Percentiles rank a stretch among this genome's conserved stretches.
Evolutionary conservation across 2,329 filamentous ascomycete genomes (phyloP).

Genomic region (Podosphaera fusca): DNA sequence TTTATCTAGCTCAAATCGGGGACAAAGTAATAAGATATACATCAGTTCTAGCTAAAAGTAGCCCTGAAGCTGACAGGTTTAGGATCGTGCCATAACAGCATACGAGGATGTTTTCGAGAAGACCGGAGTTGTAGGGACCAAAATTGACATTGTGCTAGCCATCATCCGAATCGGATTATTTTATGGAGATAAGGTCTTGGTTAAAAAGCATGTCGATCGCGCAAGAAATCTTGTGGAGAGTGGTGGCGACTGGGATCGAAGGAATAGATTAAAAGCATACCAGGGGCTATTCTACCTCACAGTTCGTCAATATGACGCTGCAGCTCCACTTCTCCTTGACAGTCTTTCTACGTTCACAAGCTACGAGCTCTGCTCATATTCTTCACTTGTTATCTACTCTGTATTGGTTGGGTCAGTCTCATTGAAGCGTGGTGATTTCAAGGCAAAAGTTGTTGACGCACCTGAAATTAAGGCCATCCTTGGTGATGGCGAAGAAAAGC

Average conservation of each 20-base stretch:
- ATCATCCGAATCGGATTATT: constrained; percentile 92
- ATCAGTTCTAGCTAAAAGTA: background rate
- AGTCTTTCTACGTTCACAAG: constrained; percentile 95
- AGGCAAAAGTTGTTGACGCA: constrained; percentile 94
- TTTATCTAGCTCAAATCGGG: constrained; percentile 86
- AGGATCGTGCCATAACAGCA: constrained; percentile 85
- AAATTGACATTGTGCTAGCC: constrained; percentile 90
- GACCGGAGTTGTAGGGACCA: constrained; percentile 86
- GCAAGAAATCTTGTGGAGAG: constrained; percentile 78
- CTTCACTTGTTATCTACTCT: constrained; percentile 79
- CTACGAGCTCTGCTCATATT: constrained; percentile 96
- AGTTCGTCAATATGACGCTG: constrained; percentile 69
- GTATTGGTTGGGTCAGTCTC: constrained; percentile 86
- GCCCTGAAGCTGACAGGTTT: constrained; percentile 1
- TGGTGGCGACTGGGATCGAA: constrained; percentile 93
- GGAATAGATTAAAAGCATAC: constrained; percentile 97
- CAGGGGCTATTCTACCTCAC: constrained; percentile 85
- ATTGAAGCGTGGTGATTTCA: constrained; percentile 93
- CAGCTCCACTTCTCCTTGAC: constrained; percentile 83
- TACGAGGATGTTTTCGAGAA: constrained; percentile 92
- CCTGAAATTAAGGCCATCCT: constrained; percentile 96
- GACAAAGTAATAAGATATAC: constrained; percentile 50
- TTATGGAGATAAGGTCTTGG: constrained; percentile 77
- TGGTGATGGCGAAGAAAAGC: constrained; percentile 69
- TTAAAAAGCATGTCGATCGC: constrained; percentile 84